Percentiles rank a stretch among this genome's conserved stretches.
phyloP scores from a whole-genome alignment of 2,329 filamentous ascomycete genomes.

The Trichoderma harzianum region DNA sequence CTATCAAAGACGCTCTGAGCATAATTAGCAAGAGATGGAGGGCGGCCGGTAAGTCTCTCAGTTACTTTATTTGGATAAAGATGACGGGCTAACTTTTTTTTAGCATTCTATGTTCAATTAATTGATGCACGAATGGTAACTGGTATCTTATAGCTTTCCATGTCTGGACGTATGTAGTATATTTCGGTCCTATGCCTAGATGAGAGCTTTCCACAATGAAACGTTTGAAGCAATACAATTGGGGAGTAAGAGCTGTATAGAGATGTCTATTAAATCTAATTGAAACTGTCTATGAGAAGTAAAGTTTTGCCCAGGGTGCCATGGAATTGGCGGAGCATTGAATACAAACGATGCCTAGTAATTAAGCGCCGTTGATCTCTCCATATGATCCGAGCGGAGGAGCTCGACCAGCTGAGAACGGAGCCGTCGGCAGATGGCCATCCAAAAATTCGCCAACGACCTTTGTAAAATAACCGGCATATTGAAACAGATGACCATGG shows the following conservation, averaged over 20 bases:
- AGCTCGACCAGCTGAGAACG: neutral
- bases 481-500: constrained; percentile 6
- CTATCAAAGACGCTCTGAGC: neutral
- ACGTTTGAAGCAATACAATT: neutral
- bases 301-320: neutral
- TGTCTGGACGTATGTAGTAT: neutral
- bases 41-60: neutral
- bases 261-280: neutral
- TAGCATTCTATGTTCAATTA: neutral
- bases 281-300: neutral
- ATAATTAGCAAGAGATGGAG: neutral
- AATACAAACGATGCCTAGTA: neutral
- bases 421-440: neutral
- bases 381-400: neutral
- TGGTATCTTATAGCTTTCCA: neutral
- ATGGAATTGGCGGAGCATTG: neutral
- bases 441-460: neutral
- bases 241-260: neutral
- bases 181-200: too few species aligned
- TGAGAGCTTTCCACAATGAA: too few species aligned
- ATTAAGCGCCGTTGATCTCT: neutral
- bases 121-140: neutral
- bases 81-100: neutral
- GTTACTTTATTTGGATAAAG: neutral
- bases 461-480: neutral